Base-by-base conservation (phyloP, 192 early-diverging fungal species). In the Coemansia sp. region DNA sequence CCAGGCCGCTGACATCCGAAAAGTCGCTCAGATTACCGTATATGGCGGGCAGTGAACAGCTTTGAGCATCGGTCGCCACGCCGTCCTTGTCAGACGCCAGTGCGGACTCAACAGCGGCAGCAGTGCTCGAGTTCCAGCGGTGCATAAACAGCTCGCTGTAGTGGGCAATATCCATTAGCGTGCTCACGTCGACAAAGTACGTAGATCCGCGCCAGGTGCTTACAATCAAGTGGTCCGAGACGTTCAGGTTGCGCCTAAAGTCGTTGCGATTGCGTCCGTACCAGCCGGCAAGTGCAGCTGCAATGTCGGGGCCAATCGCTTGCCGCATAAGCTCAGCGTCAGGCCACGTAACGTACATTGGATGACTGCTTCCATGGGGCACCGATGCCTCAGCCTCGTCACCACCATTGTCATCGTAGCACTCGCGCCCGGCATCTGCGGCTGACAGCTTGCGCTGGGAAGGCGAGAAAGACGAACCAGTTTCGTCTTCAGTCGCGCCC, bases 201-300 rank as follows among this genome's bases (percentile, higher is more conserved):
- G 78, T 81, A 3, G 78, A 65, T 11, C 78, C 78, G 1, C 78
- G 72, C 78, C 78, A 81, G 12, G 72, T 75, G 59, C 78, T 81
- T 24, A 81, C 78, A 24, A 81, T 70, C 64, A 81, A 45, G 35
- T 75, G 72, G 51, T 81, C 78, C 17, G 72, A 64, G 0, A 75
- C 78, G n/a, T 60, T 65, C 50, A 75, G 56, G 24, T 57, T 62
- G 29, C 60, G 69, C 24, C 69, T 65, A 25, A 68, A 75, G 32
- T 75, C 78, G 51, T 75, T 29, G 48, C 57, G 65, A 52, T 75
- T 75, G 45, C 74, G 72, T 24, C 78, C 78, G 21, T 81, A 81
- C 78, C 78, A 81, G 25, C 78, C 78, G n/a, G 54, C 51, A 38
- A 69, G 51, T 23, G 78, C 72, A n/a, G 73, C 57, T 14, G 72